Percentiles rank a stretch among this genome's conserved stretches.
Evolutionary conservation across 2,329 filamentous ascomycete species (phyloP).

Genomic region (Monilinia laxa): DNA sequence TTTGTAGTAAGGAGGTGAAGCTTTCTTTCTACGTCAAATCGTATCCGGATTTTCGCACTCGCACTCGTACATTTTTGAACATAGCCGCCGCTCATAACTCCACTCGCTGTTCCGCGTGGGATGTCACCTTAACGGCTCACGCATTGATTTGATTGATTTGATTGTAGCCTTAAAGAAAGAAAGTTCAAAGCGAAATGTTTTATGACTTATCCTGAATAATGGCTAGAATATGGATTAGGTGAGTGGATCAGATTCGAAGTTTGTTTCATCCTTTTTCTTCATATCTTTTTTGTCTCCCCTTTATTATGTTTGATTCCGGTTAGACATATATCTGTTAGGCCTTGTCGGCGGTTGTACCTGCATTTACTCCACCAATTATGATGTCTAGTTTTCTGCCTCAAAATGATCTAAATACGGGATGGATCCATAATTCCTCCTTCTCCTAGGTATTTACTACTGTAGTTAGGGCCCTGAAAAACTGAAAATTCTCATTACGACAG

Average conservation of each 20-base stretch:
- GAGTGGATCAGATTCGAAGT: slow-evolving; percentile 16
- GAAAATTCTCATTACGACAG: not conserved
- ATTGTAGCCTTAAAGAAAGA: slow-evolving; percentile 2
- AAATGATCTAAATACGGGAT: slow-evolving; percentile 5
- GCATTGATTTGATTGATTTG: not conserved
- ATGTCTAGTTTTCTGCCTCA: not conserved
- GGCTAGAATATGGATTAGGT: not conserved
- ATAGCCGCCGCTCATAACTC: not conserved
- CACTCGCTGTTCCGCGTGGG: not conserved
- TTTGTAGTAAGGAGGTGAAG: not conserved
- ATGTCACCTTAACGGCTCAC: not conserved
- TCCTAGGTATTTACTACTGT: not conserved
- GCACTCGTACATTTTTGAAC: slow-evolving; percentile 5
- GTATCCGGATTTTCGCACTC: slow-evolving; percentile 5
- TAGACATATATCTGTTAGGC: not conserved
- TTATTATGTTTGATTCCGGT: not conserved
- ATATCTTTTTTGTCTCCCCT: not conserved
- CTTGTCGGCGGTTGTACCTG: slow-evolving; percentile 20
- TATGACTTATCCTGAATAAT: not conserved
- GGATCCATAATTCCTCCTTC: slow-evolving; percentile 11
- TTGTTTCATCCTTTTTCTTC: slow-evolving; percentile 13
- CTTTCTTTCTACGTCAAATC: slow-evolving; percentile 10
- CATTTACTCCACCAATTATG: slow-evolving; percentile 23
- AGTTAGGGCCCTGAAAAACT: not conserved
- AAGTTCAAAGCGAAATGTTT: slow-evolving; percentile 1